Percentiles rank a stretch among this genome's conserved stretches.
phyloP scores from a whole-genome alignment of 176 grass and related monocot genomes.

The Zea luxurians region DNA sequence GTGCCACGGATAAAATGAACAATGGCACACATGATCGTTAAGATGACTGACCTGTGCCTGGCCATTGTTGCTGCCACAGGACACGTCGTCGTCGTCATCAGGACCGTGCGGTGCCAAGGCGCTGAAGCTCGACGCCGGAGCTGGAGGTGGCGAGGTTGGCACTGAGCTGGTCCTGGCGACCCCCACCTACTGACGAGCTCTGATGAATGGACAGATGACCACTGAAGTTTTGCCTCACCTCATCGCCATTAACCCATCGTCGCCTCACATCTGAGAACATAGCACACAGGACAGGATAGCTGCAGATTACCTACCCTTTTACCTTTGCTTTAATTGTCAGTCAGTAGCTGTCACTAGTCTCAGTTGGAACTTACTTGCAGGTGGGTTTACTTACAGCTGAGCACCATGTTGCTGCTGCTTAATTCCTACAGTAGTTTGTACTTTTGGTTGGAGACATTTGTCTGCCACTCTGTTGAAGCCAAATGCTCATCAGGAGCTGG shows the following conservation, averaged over 20 bases:
- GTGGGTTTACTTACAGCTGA: neutral
- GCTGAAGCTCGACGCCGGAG: neutral
- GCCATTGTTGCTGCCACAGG: neutral
- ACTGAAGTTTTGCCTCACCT: conserved; percentile 22
- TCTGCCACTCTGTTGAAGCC: neutral
- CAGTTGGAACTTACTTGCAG: neutral
- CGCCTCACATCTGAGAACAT: conserved; percentile 3
- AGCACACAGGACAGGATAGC: conserved; percentile 15
- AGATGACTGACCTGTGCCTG: neutral
- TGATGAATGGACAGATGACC: neutral
- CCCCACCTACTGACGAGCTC: conserved; percentile 36
- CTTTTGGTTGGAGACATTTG: neutral
- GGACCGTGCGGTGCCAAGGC: conserved; percentile 11
- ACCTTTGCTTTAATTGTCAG: conserved; percentile 1
- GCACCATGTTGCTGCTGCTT: neutral
- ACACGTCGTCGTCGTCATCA: neutral
- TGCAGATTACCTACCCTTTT: conserved; percentile 8
- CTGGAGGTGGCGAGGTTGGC: conserved; percentile 28
- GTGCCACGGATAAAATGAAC: neutral
- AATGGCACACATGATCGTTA: neutral
- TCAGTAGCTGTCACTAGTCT: neutral
- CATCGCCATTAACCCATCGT: neutral
- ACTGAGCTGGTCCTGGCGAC: conserved; percentile 54
- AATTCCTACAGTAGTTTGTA: neutral
- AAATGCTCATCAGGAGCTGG: neutral